A percentile compares a stretch with the other conserved stretches of the same genome.
Conservation (phyloP, 2,329 filamentous ascomycete genomes). For the Elsinoe perseae region DNA sequence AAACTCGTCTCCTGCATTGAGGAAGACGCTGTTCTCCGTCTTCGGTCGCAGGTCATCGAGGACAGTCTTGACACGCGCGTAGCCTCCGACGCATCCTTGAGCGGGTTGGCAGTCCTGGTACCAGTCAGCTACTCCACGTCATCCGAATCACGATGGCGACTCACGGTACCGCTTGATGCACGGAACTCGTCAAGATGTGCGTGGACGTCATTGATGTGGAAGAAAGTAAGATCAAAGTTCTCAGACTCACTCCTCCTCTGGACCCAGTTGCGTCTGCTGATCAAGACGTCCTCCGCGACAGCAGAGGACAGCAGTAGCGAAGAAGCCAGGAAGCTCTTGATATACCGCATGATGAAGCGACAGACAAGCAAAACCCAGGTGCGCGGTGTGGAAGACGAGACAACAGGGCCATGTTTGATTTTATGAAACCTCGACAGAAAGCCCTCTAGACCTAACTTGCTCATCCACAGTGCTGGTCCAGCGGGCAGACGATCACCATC, state of each 20-base stretch:
- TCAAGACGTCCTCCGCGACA: conserved; percentile 22
- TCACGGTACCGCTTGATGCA: conserved; percentile 32
- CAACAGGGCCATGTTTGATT: neutral
- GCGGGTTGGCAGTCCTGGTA: conserved; percentile 4
- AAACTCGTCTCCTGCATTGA: conserved; percentile 63
- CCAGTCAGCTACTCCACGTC: neutral
- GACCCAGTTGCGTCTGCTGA: conserved; percentile 20
- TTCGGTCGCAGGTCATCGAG: conserved; percentile 50
- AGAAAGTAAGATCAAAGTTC: conserved; percentile 42
- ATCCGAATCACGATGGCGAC: neutral
- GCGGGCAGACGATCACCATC: conserved; percentile 4
- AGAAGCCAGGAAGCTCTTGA: neutral
- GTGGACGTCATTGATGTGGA: conserved; percentile 63
- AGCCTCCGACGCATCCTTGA: conserved; percentile 5
- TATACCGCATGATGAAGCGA: neutral
- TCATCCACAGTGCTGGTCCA: neutral
- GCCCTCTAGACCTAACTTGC: neutral
- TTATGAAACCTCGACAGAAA: neutral
- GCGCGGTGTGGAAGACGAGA: neutral
- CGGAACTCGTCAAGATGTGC: conserved; percentile 58
- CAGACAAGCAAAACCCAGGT: neutral
- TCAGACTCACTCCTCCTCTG: conserved; percentile 22
- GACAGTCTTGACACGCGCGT: conserved; percentile 50
- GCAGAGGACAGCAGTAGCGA: conserved; percentile 3
- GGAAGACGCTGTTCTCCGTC: conserved; percentile 54